These are phyloP conservation scores for Phytomonas francai DNA, from an alignment of 208 protist species.

Conservation along the genomic window DNA sequence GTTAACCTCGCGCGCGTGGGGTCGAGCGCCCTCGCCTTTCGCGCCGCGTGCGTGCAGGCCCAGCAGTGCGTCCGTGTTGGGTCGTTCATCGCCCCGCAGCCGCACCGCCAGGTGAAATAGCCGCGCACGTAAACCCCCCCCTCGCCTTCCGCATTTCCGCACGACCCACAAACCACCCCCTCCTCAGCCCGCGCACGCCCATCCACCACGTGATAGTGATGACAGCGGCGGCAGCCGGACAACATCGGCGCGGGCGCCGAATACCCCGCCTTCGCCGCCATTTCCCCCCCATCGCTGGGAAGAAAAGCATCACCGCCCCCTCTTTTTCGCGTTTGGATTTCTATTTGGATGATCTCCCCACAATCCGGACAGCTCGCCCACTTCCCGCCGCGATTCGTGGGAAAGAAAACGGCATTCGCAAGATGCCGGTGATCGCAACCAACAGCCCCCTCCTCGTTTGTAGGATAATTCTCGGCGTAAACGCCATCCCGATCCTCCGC, in stretches of 20 bases:
- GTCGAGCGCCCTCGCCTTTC: conserved; percentile 12
- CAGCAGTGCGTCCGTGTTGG: conserved; percentile 41
- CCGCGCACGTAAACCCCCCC: conserved; percentile 23
- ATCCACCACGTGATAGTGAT: neutral
- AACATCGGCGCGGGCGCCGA: neutral
- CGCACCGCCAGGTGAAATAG: conserved; percentile 64
- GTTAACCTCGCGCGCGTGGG: conserved; percentile 11
- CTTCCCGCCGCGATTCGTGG: no score
- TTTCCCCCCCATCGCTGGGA: no score
- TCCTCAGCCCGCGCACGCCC: no score
- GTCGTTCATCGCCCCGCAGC: conserved; percentile 44
- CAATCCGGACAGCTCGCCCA: no score
- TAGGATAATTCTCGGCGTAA: no score
- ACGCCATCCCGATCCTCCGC: no score
- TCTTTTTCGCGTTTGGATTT: no score
- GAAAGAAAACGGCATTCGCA: no score
- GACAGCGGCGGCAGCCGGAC: neutral
- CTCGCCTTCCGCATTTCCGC: conserved; percentile 8
- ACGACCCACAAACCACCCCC: conserved; percentile 8
- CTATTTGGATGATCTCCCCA: no score
- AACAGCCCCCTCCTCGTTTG: no score
- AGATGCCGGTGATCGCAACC: no score
- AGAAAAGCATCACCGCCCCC: no score
- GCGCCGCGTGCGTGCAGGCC: conserved; percentile 23
- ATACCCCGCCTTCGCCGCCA: neutral